Conservation (phyloP, 345 rosid species). For the Bruguiera gymnorhiza region DNA sequence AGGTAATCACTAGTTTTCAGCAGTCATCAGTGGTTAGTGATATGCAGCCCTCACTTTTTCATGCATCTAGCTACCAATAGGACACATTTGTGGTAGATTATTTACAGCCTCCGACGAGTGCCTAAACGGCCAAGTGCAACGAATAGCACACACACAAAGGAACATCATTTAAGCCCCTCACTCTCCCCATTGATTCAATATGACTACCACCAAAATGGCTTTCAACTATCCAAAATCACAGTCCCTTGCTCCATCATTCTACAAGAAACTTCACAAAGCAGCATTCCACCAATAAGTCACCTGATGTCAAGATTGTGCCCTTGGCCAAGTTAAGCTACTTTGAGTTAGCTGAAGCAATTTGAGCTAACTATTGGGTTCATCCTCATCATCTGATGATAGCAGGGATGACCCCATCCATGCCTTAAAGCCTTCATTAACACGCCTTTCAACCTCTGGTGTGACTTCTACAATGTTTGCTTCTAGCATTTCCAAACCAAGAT, state of each 20-base stretch:
- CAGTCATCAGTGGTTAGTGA: neutral
- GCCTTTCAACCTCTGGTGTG: slow-evolving; percentile 76
- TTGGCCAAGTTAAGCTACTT: slow-evolving; percentile 42
- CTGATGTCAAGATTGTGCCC: slow-evolving; percentile 26
- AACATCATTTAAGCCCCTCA: neutral
- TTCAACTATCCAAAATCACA: slow-evolving; percentile 15
- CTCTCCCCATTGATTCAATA: neutral
- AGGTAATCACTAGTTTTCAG: neutral
- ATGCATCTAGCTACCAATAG: slow-evolving; percentile 9
- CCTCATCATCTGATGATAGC: slow-evolving; percentile 90
- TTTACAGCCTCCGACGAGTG: slow-evolving; percentile 28
- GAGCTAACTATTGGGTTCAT: slow-evolving; percentile 51
- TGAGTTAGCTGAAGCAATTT: slow-evolving; percentile 41
- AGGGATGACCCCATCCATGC: slow-evolving; percentile 92
- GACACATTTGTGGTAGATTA: slow-evolving; percentile 9
- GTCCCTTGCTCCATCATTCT: slow-evolving; percentile 6
- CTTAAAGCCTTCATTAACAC: slow-evolving; percentile 78
- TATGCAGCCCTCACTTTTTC: neutral
- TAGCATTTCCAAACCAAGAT: slow-evolving; percentile 78
- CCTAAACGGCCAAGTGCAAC: slow-evolving; percentile 5
- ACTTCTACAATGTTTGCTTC: slow-evolving; percentile 70
- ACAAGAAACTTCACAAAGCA: neutral
- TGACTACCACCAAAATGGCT: neutral
- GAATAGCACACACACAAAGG: neutral
- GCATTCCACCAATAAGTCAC: neutral